Conservation (phyloP, 2,329 filamentous ascomycete genomes). For the Cyphellophora attinorum region DNA sequence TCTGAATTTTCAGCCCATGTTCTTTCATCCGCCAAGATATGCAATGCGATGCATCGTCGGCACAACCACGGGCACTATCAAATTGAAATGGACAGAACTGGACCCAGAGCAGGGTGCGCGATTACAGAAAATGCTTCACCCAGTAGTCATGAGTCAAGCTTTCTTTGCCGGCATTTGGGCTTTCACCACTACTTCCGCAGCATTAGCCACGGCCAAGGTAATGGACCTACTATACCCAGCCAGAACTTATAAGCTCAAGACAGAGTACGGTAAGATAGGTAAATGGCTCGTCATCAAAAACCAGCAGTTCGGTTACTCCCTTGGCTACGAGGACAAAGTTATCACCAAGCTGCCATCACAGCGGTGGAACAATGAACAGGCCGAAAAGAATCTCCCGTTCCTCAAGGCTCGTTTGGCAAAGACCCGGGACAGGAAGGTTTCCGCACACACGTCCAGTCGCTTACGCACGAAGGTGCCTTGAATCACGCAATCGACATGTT, state of each 20-base stretch:
- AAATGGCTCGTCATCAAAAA: not conserved
- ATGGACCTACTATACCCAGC: not conserved
- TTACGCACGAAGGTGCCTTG: constrained; percentile 14
- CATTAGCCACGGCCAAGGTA: constrained; percentile 5
- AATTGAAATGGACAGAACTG: constrained; percentile 12
- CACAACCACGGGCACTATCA: constrained; percentile 4
- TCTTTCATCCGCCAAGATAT: constrained; percentile 11
- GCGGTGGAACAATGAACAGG: constrained; percentile 4
- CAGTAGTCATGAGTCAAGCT: constrained; percentile 10
- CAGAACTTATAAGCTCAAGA: too few species aligned
- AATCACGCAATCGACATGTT: constrained; percentile 10
- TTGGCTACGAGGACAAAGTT: not conserved
- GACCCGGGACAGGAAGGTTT: constrained; percentile 6
- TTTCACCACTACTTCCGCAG: constrained; percentile 7
- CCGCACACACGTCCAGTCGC: constrained; percentile 10
- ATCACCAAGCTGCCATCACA: constrained; percentile 1
- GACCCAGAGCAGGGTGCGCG: constrained; percentile 10
- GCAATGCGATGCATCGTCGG: constrained; percentile 14
- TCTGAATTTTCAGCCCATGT: constrained; percentile 11
- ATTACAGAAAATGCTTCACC: constrained; percentile 15
- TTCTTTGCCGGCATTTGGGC: constrained; percentile 12
- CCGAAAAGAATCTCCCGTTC: constrained; percentile 9
- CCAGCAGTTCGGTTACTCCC: too few species aligned
- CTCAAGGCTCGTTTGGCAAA: constrained; percentile 11
- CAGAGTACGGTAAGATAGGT: too few species aligned